These are phyloP conservation scores for Lophium mytilinum DNA, from an alignment of 495 filamentous ascomycete species.

Conservation along the genomic window DNA sequence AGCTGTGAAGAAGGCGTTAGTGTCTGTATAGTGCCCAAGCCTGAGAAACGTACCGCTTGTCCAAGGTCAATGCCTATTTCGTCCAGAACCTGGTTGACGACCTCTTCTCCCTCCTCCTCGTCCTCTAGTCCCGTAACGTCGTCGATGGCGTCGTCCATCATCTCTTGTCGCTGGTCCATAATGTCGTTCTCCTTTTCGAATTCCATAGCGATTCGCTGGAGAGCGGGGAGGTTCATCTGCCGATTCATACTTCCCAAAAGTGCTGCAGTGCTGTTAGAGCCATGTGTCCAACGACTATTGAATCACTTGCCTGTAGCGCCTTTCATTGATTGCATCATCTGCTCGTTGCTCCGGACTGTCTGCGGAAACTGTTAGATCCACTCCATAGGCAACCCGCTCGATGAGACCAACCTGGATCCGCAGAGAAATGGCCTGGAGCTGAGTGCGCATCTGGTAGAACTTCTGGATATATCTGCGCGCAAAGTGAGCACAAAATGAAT, in stretches of 20 bases:
- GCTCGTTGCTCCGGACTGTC: slow-evolving; percentile 95
- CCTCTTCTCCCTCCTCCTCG: slow-evolving; percentile 85
- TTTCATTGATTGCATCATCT: slow-evolving; percentile 99
- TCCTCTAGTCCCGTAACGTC: slow-evolving; percentile 91
- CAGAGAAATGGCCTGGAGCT: slow-evolving; percentile 89
- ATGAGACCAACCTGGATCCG: slow-evolving; percentile 69
- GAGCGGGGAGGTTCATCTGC: slow-evolving; percentile 89
- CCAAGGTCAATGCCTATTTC: slow-evolving; percentile 92
- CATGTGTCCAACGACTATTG: background rate
- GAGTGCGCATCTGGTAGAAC: slow-evolving; percentile 95
- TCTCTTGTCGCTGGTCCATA: slow-evolving; percentile 98
- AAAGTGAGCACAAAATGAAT: background rate
- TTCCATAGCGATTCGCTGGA: slow-evolving; percentile 97
- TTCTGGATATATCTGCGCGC: slow-evolving; percentile 79
- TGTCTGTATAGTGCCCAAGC: background rate
- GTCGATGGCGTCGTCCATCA: slow-evolving; percentile 99
- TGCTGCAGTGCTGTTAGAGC: slow-evolving; percentile 27
- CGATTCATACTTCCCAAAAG: slow-evolving; percentile 93
- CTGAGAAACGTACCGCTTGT: slow-evolving; percentile 58
- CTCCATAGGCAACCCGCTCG: background rate
- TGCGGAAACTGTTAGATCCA: slow-evolving; percentile 28
- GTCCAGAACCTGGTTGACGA: slow-evolving; percentile 91
- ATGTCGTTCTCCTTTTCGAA: slow-evolving; percentile 98
- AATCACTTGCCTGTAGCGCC: slow-evolving; percentile 59
- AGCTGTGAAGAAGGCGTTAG: slow-evolving; percentile 30